Evolutionary conservation across 2,329 filamentous ascomycete genomes (phyloP), one percentile per base, ranked within the genome.

Genomic region (Calonectria pseudoturangicola): DNA sequence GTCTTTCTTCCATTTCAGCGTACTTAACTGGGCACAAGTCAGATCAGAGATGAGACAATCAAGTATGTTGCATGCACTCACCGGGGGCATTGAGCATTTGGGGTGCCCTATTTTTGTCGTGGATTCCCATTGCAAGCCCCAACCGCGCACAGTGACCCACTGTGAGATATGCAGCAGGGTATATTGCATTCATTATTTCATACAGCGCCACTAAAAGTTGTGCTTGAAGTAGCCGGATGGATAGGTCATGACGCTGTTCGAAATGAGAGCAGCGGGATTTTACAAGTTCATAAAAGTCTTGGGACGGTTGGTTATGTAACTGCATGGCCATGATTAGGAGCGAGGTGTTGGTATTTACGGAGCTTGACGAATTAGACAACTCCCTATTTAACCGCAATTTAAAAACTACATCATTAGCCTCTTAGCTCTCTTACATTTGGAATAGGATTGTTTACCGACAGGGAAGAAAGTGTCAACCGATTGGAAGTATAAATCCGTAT

Each of bases 281-380:
- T 25, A 62, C 63, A 18, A 43, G 6, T 3, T 8, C 10, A 30
- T 71, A 66, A 2, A 43, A 13, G 1, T 62, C 43, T 4, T 16
- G 3, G 21, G 43, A 33, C 2, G 16, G n/a, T 5, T 28, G 64
- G 10, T 43, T 71, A 85, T 27, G 86, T 91, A 51, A 95, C 97
- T 84, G 88, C 87, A 28, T 83, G 87, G 66, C 30, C 12, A 62
- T 43, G 1, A 70, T 15, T 28, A 70, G 9, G 9, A 65, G n/a
- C 5, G 36, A 3, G 2, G 50, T 36, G 28, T 70, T 48, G 6
- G 45, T 39, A 8, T 39, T 41, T 2, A 50, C 25, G 18, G 28
- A 21, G 2, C 47, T 28, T 2, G 3, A 1, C 6, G 68, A 30
- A 13, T 9, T n/a, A 7, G 60, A 41, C 9, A 70, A 39, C 15